phyloP scores from a whole-genome alignment of 345 rosid genomes.

The Orychophragmus violaceus region DNA sequence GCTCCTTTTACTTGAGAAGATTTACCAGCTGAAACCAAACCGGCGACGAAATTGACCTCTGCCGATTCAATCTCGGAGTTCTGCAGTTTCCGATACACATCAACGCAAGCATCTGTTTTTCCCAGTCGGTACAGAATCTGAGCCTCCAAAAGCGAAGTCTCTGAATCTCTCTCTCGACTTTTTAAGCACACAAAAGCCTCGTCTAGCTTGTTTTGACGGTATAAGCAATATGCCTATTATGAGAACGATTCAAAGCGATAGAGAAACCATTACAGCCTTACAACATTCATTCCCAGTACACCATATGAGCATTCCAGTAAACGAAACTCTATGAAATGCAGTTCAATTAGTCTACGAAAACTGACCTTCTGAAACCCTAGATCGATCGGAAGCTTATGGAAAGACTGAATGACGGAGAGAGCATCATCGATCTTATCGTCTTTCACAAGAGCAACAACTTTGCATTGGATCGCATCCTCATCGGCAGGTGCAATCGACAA shows the following conservation, averaged over 20 bases:
- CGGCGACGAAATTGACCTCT: constrained; percentile 68
- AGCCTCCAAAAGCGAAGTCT: constrained; percentile 63
- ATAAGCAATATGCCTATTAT: constrained; percentile 80
- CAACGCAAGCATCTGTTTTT: constrained; percentile 63
- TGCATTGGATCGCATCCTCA: constrained; percentile 85
- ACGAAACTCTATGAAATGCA: background rate
- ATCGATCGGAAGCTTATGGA: constrained; percentile 41
- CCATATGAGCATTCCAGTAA: background rate
- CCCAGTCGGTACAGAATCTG: constrained; percentile 83
- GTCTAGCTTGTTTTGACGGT: constrained; percentile 78
- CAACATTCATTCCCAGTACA: background rate
- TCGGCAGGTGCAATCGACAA: constrained; percentile 61
- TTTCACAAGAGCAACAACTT: constrained; percentile 72
- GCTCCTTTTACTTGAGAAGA: constrained; percentile 64
- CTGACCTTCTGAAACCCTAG: constrained; percentile 61
- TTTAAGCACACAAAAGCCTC: constrained; percentile 59
- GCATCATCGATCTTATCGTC: constrained; percentile 64
- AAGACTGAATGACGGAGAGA: constrained; percentile 50
- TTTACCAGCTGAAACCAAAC: constrained; percentile 71
- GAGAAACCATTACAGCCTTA: background rate
- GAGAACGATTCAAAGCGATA: background rate
- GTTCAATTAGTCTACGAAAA: background rate
- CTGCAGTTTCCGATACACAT: constrained; percentile 53
- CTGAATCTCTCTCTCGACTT: constrained; percentile 46
- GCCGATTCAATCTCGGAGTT: constrained; percentile 49